These are phyloP conservation scores for Quercus cerris DNA, from an alignment of 306 rosid species.

Conservation along the genomic window DNA sequence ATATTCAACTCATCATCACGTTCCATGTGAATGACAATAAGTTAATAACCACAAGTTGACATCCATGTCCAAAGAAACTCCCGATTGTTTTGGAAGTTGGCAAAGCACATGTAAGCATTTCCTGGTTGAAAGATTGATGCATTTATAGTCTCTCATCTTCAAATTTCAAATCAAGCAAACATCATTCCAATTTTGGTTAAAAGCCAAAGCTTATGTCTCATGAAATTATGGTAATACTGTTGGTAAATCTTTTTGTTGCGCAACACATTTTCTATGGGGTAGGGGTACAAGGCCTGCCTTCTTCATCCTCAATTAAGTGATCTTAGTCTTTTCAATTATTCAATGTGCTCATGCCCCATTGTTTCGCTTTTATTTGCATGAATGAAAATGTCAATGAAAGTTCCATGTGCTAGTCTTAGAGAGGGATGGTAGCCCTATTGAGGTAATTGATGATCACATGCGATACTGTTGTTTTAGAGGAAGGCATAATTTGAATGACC, in stretches of 20 bases:
- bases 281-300: constrained; percentile 21
- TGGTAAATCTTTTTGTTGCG: neutral
- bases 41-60: constrained; percentile 14
- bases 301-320: neutral
- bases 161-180: neutral
- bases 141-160: constrained; percentile 14
- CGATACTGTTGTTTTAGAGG: too few species aligned
- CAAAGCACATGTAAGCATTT: constrained; percentile 4
- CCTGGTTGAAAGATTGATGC: constrained; percentile 11
- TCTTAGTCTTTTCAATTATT: neutral
- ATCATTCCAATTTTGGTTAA: neutral
- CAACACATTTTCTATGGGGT: neutral
- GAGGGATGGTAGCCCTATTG: too few species aligned
- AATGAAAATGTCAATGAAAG: neutral
- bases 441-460: too few species aligned
- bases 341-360: neutral
- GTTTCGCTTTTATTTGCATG: neutral
- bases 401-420: constrained; percentile 5
- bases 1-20: neutral
- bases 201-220: constrained; percentile 25
- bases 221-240: constrained; percentile 14
- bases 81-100: neutral
- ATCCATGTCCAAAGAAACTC: constrained; percentile 17
- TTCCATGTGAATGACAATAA: constrained; percentile 3
- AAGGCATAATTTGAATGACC: too few species aligned